A percentile compares a stretch with the other conserved stretches of the same genome.
phyloP scores from a whole-genome alignment of 2,329 filamentous ascomycete species.

The Alternaria gaisen region DNA sequence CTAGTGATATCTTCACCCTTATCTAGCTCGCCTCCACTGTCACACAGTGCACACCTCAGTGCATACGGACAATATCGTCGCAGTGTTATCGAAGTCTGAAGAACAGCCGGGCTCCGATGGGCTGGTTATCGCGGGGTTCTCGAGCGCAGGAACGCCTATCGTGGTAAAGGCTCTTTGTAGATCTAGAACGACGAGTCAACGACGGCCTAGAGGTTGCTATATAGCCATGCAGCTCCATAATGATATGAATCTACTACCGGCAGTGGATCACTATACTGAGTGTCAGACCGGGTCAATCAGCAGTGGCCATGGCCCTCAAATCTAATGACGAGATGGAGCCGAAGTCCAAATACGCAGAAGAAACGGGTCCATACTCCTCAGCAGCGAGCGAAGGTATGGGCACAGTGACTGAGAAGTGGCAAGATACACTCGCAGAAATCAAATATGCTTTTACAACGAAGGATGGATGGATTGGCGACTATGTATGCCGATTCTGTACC shows the following conservation, averaged over 20 bases:
- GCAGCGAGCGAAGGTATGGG: slow-evolving; percentile 10
- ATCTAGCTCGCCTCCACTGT: slow-evolving; percentile 3
- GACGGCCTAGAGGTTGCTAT: background rate
- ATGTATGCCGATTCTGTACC: slow-evolving; percentile 35
- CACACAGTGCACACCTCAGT: background rate
- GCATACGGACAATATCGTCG: background rate
- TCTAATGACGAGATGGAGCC: background rate
- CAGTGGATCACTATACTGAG: background rate
- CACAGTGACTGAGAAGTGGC: slow-evolving; percentile 17
- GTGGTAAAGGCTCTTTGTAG: background rate
- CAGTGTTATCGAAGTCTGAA: background rate
- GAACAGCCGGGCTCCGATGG: slow-evolving; percentile 2
- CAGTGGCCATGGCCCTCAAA: background rate
- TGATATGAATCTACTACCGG: background rate
- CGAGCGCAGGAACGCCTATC: slow-evolving; percentile 10
- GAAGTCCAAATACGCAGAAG: slow-evolving; percentile 9
- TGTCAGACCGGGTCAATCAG: background rate
- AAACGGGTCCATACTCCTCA: slow-evolving; percentile 14
- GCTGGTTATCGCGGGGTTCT: background rate
- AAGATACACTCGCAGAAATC: slow-evolving; percentile 18
- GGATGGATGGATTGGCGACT: slow-evolving; percentile 53
- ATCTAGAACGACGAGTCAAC: slow-evolving; percentile 7
- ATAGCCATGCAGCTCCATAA: slow-evolving; percentile 2
- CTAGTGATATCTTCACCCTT: slow-evolving; percentile 9
- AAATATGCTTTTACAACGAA: slow-evolving; percentile 49